These are phyloP conservation scores for Globisporangium canariense DNA, from an alignment of 352 stramenopile species.

Conservation along the genomic window DNA sequence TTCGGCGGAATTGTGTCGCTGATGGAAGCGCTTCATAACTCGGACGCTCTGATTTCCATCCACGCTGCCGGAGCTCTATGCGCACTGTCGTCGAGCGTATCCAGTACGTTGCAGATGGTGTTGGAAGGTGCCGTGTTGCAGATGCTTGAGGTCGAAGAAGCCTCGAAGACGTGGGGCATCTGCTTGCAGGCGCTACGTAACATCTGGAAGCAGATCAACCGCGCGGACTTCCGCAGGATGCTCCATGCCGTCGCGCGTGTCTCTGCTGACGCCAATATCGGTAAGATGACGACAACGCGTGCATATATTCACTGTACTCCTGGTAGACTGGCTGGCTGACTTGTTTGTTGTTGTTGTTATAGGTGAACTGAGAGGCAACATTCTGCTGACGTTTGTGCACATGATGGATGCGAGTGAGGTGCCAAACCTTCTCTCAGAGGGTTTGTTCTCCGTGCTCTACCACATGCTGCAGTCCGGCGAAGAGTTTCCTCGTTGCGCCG, in stretches of 20 bases:
- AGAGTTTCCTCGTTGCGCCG: constrained; percentile 75
- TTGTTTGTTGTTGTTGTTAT: constrained; percentile 5
- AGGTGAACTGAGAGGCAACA: constrained; percentile 82
- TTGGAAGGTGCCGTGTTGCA: constrained; percentile 85
- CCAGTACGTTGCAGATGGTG: constrained; percentile 83
- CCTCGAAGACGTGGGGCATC: constrained; percentile 68
- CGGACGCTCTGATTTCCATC: constrained; percentile 59
- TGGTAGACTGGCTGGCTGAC: constrained; percentile 8
- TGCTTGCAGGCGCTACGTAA: constrained; percentile 81
- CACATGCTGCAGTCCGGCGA: constrained; percentile 75
- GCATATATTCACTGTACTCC: background rate
- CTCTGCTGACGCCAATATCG: constrained; percentile 71
- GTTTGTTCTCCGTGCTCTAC: constrained; percentile 73
- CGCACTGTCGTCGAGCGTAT: constrained; percentile 71
- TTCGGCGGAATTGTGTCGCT: constrained; percentile 68
- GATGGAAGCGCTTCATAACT: constrained; percentile 65
- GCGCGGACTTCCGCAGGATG: constrained; percentile 82
- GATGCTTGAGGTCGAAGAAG: constrained; percentile 86
- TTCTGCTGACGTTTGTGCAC: constrained; percentile 86
- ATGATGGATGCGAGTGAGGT: constrained; percentile 85
- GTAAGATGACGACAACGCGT: background rate
- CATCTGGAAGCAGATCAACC: constrained; percentile 88
- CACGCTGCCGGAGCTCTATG: constrained; percentile 76
- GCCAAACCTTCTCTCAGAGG: constrained; percentile 67
- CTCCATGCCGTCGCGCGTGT: constrained; percentile 79